Conservation (phyloP, 371 early-diverging fungal genomes). For the Fennellomyces sp. region DNA sequence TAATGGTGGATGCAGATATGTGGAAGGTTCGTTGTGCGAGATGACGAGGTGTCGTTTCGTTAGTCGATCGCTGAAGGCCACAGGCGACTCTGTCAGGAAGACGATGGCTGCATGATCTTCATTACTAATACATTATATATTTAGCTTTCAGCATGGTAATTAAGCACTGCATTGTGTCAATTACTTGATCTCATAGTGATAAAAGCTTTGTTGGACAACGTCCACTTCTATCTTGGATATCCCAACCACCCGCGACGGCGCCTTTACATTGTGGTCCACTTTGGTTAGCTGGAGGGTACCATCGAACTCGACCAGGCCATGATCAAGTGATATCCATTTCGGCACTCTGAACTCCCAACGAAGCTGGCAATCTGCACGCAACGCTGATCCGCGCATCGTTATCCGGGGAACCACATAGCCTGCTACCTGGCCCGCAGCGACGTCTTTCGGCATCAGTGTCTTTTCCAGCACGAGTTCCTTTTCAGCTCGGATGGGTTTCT, state of each 20-base stretch:
- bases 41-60: conserved; percentile 24
- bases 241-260: background rate
- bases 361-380: background rate
- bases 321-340: conserved; percentile 29
- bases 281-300: conserved; percentile 14
- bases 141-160: too few relatives aligned
- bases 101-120: background rate
- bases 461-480: conserved; percentile 19
- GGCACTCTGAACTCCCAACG: conserved; percentile 34
- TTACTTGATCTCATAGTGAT: conserved; percentile 21
- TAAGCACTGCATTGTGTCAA: background rate
- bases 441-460: conserved; percentile 35
- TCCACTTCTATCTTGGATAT: conserved; percentile 28
- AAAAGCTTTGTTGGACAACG: conserved; percentile 37
- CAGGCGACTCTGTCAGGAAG: background rate
- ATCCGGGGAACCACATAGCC: conserved; percentile 27
- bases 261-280: background rate
- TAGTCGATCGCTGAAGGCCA: conserved; percentile 5
- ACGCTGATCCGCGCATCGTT: conserved; percentile 23
- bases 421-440: conserved; percentile 23
- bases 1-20: conserved; percentile 34
- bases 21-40: conserved; percentile 21
- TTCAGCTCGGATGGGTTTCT: conserved; percentile 17
- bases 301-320: conserved; percentile 25
- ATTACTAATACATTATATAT: background rate